Evolutionary conservation across 805 yeast genomes (phyloP).

Genomic region (Myxozyma neglecta): DNA sequence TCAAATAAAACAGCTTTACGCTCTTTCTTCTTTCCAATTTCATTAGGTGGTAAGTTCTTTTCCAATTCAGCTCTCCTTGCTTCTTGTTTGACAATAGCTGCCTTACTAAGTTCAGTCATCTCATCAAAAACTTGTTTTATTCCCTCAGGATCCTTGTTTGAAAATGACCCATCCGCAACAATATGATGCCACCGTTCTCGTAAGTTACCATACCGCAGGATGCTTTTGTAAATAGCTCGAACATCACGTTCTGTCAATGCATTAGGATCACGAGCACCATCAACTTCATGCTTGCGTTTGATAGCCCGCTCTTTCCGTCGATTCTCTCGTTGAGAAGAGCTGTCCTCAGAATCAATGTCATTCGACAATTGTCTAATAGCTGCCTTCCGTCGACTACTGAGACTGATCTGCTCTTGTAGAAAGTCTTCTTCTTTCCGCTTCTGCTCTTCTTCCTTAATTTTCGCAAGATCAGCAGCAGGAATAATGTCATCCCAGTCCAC

Average conservation of each 20-base stretch:
- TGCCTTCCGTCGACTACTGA: constrained; percentile 73
- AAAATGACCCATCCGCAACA: constrained; percentile 83
- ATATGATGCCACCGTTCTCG: constrained; percentile 73
- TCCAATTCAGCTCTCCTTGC: constrained; percentile 49
- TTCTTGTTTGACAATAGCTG: constrained; percentile 64
- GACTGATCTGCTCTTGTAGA: constrained; percentile 83
- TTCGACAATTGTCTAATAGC: constrained; percentile 39
- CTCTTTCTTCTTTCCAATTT: constrained; percentile 62
- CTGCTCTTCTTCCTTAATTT: constrained; percentile 88
- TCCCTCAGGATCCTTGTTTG: constrained; percentile 78
- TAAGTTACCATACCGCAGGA: constrained; percentile 79
- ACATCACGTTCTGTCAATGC: constrained; percentile 78
- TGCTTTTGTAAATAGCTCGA: constrained; percentile 79
- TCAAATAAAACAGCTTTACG: constrained; percentile 88
- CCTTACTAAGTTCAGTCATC: constrained; percentile 60
- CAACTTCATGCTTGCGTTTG: constrained; percentile 38
- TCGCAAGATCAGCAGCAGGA: constrained; percentile 87
- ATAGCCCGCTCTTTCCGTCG: constrained; percentile 44
- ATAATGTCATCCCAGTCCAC: constrained; percentile 99
- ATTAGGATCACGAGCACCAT: constrained; percentile 49
- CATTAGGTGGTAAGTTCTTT: constrained; percentile 37
- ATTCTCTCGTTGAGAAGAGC: constrained; percentile 43
- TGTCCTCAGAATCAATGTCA: constrained; percentile 46
- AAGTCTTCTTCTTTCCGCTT: constrained; percentile 81
- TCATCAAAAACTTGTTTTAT: constrained; percentile 77